Conservation (phyloP, 768 basidiomycete species). For the Cystofilobasidium bisporidii region DNA sequence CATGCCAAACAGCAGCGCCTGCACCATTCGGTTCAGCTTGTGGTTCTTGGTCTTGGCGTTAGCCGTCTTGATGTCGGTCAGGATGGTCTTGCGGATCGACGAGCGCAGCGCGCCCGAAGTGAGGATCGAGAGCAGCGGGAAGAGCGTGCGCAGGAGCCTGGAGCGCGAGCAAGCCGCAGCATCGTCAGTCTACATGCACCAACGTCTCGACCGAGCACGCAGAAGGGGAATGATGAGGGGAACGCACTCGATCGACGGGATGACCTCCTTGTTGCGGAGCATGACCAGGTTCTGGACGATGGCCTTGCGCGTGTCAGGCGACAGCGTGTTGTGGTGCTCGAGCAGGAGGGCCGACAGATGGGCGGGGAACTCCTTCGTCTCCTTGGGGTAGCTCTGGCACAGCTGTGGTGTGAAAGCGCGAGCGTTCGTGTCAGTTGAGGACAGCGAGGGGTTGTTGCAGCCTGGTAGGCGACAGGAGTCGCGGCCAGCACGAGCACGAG, state of each 20-base stretch:
- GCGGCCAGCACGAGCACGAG: background rate
- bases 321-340: slow-evolving; percentile 62
- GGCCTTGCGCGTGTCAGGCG: slow-evolving; percentile 70
- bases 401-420: too few relatives aligned
- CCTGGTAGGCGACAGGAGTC: background rate
- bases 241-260: slow-evolving; percentile 80
- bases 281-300: slow-evolving; percentile 86
- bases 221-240: background rate
- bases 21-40: slow-evolving; percentile 89
- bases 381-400: slow-evolving; percentile 84
- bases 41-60: slow-evolving; percentile 83
- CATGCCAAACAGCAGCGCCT: slow-evolving; percentile 92
- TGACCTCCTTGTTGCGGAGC: slow-evolving; percentile 83
- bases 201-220: too few relatives aligned
- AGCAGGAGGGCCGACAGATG: slow-evolving; percentile 70
- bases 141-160: slow-evolving; percentile 81
- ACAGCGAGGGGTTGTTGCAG: background rate
- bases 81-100: slow-evolving; percentile 83
- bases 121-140: slow-evolving; percentile 89
- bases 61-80: slow-evolving; percentile 83
- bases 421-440: too few relatives aligned
- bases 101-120: slow-evolving; percentile 72
- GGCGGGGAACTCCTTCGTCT: slow-evolving; percentile 73
- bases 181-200: too few relatives aligned
- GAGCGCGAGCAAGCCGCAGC: too few relatives aligned